A percentile compares a stretch with the other conserved stretches of the same genome.
These are phyloP conservation scores for Carallia pectinifolia DNA, from an alignment of 345 rosid genomes.

Conservation along the genomic window DNA sequence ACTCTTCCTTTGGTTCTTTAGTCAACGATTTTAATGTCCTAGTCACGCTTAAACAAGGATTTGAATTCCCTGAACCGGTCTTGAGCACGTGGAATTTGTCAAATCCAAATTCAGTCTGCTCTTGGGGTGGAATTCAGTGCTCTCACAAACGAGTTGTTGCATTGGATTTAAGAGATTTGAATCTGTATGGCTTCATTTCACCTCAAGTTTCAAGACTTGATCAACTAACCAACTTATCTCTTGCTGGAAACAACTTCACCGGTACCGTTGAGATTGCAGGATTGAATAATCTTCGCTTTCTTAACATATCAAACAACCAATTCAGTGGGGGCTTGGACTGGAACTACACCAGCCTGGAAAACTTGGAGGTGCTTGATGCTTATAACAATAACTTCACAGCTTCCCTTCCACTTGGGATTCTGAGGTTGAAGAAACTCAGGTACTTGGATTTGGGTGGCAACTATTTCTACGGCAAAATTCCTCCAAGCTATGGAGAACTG, in stretches of 20 bases:
- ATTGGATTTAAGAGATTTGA: slow-evolving; percentile 54
- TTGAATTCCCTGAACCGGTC: slow-evolving; percentile 45
- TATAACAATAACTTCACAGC: slow-evolving; percentile 81
- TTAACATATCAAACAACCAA: slow-evolving; percentile 72
- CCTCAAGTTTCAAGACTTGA: slow-evolving; percentile 44
- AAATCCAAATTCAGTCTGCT: slow-evolving; percentile 52
- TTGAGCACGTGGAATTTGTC: slow-evolving; percentile 50
- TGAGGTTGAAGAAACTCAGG: slow-evolving; percentile 38
- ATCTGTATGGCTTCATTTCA: slow-evolving; percentile 48
- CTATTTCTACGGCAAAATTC: slow-evolving; percentile 71
- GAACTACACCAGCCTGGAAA: slow-evolving; percentile 46
- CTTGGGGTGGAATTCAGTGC: slow-evolving; percentile 58
- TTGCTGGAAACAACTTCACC: slow-evolving; percentile 59
- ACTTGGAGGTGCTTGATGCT: slow-evolving; percentile 60
- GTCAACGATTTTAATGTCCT: slow-evolving; percentile 45
- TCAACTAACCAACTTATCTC: slow-evolving; percentile 46
- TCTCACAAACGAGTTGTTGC: slow-evolving; percentile 44
- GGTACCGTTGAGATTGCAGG: slow-evolving; percentile 31
- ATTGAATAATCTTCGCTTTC: slow-evolving; percentile 41
- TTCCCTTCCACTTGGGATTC: slow-evolving; percentile 50
- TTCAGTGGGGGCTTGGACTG: slow-evolving; percentile 57
- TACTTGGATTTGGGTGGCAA: slow-evolving; percentile 86
- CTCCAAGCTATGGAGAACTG: slow-evolving; percentile 55
- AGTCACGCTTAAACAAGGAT: slow-evolving; percentile 45
- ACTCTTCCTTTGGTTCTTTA: slow-evolving; percentile 36